These are phyloP conservation scores for Dendrostoma leiphaemia DNA, from an alignment of 2,329 filamentous ascomycete genomes.

Conservation along the genomic window DNA sequence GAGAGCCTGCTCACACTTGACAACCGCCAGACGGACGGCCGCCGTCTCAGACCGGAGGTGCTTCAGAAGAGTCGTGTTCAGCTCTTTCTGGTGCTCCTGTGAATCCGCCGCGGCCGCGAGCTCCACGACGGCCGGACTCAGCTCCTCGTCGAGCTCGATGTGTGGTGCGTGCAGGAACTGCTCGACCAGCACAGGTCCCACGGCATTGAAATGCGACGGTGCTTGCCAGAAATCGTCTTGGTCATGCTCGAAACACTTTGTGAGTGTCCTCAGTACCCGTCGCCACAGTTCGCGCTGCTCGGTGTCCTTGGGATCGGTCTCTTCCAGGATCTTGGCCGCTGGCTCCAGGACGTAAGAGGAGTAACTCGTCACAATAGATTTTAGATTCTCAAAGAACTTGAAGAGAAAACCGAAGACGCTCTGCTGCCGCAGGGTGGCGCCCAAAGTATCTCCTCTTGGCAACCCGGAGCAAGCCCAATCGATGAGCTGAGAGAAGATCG, in stretches of 20 bases:
- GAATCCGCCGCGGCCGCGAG: slow-evolving; percentile 79
- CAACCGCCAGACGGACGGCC: slow-evolving; percentile 73
- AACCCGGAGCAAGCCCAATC: slow-evolving; percentile 71
- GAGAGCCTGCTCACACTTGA: slow-evolving; percentile 77
- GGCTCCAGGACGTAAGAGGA: slow-evolving; percentile 80
- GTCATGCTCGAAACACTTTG: slow-evolving; percentile 79
- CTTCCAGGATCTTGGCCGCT: slow-evolving; percentile 61
- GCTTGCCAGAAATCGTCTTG: slow-evolving; percentile 96
- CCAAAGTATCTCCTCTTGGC: slow-evolving; percentile 59
- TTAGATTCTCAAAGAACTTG: slow-evolving; percentile 79
- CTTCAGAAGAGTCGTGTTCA: slow-evolving; percentile 76
- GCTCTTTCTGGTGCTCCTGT: slow-evolving; percentile 83
- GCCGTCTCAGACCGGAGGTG: slow-evolving; percentile 73
- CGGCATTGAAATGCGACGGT: slow-evolving; percentile 76
- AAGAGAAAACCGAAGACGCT: slow-evolving; percentile 80
- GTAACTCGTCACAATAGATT: slow-evolving; percentile 93
- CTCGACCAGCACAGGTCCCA: slow-evolving; percentile 66
- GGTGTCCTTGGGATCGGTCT: slow-evolving; percentile 41
- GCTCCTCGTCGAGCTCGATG: slow-evolving; percentile 43
- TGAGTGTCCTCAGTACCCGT: slow-evolving; percentile 68
- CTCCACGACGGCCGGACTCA: slow-evolving; percentile 75
- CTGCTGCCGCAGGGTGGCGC: slow-evolving; percentile 62
- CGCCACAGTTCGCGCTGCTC: slow-evolving; percentile 63
- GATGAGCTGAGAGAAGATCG: slow-evolving; percentile 81
- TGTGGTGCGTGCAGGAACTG: slow-evolving; percentile 57